Conservation (phyloP, 2,329 filamentous ascomycete species). For the Ceratocystis destructans region DNA sequence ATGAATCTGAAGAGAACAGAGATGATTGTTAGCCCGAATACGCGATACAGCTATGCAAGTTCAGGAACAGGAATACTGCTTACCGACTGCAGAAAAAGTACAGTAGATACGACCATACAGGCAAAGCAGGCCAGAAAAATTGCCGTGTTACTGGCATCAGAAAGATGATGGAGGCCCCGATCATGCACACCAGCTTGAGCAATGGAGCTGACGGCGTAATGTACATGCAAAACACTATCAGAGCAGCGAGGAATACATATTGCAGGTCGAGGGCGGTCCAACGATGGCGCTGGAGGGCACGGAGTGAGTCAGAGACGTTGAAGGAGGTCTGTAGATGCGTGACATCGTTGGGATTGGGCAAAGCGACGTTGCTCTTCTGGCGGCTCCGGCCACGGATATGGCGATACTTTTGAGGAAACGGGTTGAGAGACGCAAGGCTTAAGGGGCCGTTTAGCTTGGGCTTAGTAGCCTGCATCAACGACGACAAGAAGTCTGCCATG, state of each 20-base stretch:
- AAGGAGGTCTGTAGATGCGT: conserved; percentile 68
- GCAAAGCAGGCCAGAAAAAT: conserved; percentile 77
- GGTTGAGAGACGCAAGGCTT: conserved; percentile 32
- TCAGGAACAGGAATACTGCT: conserved; percentile 28
- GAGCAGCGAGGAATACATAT: conserved; percentile 58
- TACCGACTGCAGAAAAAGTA: conserved; percentile 92
- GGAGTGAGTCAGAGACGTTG: conserved; percentile 63
- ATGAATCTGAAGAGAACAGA: conserved; percentile 53
- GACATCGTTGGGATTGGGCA: conserved; percentile 43
- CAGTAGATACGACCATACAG: conserved; percentile 73
- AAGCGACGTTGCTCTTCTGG: conserved; percentile 28
- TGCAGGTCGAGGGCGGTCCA: conserved; percentile 78
- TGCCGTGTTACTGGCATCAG: conserved; percentile 76
- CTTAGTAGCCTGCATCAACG: conserved; percentile 28
- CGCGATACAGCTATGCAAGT: not conserved
- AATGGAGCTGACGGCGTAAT: conserved; percentile 71
- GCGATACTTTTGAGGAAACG: conserved; percentile 30
- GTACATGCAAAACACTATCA: conserved; percentile 70
- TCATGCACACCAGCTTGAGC: conserved; percentile 59
- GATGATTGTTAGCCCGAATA: not conserved
- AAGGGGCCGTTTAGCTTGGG: conserved; percentile 31
- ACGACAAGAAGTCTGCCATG: conserved; percentile 30
- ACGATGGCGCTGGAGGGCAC: conserved; percentile 58
- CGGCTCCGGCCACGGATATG: conserved; percentile 29
- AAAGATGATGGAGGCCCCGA: conserved; percentile 53